These are phyloP conservation scores for Nissolia schottii DNA, from an alignment of 306 rosid species.

Conservation along the genomic window DNA sequence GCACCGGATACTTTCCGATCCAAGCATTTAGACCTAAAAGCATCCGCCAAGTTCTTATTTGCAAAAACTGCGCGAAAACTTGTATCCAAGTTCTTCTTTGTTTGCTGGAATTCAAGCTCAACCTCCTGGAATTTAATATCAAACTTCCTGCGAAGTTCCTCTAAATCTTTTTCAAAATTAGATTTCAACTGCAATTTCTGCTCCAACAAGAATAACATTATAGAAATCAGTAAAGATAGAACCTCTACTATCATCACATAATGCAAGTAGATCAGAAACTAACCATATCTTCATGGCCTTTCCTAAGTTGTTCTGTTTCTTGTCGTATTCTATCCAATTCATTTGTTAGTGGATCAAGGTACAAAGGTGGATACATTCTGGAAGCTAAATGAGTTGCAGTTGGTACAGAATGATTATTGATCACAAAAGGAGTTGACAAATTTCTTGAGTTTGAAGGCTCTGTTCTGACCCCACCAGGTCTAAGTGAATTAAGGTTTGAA, in stretches of 20 bases:
- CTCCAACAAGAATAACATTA: constrained; percentile 25
- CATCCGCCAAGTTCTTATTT: constrained; percentile 66
- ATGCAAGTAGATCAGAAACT: constrained; percentile 28
- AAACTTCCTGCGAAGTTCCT: constrained; percentile 53
- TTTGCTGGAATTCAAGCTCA: constrained; percentile 42
- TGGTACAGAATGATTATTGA: constrained; percentile 41
- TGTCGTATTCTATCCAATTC: constrained; percentile 56
- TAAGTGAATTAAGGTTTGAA: constrained; percentile 11
- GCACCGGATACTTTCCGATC: constrained; percentile 38
- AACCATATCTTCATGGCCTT: constrained; percentile 54
- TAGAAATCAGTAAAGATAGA: constrained; percentile 20
- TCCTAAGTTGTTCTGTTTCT: constrained; percentile 35
- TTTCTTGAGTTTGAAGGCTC: constrained; percentile 36
- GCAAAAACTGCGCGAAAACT: constrained; percentile 34
- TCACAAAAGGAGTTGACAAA: constrained; percentile 31
- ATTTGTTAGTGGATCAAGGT: constrained; percentile 56
- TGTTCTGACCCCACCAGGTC: constrained; percentile 14
- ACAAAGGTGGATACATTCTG: constrained; percentile 16
- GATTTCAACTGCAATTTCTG: constrained; percentile 62
- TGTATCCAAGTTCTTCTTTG: constrained; percentile 44
- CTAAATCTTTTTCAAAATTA: constrained; percentile 73
- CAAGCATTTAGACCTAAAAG: constrained; percentile 65
- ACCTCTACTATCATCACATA: not conserved
- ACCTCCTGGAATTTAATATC: constrained; percentile 43
- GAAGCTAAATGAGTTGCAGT: constrained; percentile 30